Evolutionary conservation across 352 stramenopile genomes (phyloP).

Genomic region (Blastocystis sp.): DNA sequence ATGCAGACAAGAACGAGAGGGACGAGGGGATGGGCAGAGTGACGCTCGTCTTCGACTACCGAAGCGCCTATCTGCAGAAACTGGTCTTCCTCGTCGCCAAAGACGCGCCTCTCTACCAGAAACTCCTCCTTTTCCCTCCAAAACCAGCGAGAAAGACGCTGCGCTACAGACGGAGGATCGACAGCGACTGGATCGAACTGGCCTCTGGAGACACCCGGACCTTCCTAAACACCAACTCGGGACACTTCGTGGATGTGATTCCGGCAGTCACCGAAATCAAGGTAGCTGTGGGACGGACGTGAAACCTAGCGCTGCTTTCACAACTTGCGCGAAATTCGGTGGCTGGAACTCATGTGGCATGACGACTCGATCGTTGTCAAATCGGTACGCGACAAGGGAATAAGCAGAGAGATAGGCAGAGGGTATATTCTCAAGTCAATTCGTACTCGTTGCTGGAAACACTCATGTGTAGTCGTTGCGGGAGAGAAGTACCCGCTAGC

Average conservation of each 20-base stretch:
- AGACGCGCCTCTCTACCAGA: not conserved
- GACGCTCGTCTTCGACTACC: not conserved
- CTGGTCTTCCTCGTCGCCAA: not conserved
- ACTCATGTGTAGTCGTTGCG: not conserved
- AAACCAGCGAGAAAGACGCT: not conserved
- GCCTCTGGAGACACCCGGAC: not conserved
- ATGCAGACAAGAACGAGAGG: not conserved
- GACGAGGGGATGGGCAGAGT: not conserved
- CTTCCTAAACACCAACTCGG: conserved; percentile 5
- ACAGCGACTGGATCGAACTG: not conserved
- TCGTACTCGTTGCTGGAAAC: not conserved
- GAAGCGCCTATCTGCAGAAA: not conserved
- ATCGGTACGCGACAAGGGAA: not conserved
- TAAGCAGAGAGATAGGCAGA: not conserved
- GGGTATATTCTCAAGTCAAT: not conserved
- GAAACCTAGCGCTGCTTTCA: not conserved
- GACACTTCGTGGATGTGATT: not conserved
- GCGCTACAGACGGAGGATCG: not conserved
- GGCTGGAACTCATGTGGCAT: not conserved
- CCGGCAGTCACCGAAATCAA: not conserved
- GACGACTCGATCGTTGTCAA: not conserved
- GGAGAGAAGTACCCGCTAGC: not conserved
- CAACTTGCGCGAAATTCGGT: not conserved
- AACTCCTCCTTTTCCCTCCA: not conserved
- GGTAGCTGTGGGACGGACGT: not conserved